Conservation (phyloP, 208 protist genomes). For the Acanthamoeba culbertsoni region DNA sequence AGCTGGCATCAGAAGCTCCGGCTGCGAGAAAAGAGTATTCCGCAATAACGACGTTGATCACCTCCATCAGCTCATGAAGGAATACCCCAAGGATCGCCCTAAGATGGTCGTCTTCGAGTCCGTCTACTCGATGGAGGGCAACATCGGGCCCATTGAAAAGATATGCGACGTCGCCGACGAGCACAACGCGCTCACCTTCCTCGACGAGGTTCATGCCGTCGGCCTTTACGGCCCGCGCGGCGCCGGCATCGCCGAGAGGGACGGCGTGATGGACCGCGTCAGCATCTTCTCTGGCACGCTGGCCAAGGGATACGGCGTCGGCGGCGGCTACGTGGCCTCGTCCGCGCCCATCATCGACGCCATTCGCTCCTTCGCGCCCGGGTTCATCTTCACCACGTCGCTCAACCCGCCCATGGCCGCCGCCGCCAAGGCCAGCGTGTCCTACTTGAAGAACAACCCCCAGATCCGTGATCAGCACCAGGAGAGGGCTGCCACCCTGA, state of each 20-base stretch:
- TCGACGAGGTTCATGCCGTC: slow-evolving; percentile 98
- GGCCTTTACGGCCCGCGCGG: slow-evolving; percentile 94
- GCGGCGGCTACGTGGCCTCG: slow-evolving; percentile 92
- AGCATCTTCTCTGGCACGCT: slow-evolving; percentile 96
- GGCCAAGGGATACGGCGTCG: slow-evolving; percentile 94
- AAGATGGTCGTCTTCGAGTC: slow-evolving; percentile 96
- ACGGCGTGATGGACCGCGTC: slow-evolving; percentile 88
- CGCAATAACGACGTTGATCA: slow-evolving; percentile 92
- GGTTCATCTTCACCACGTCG: slow-evolving; percentile 92
- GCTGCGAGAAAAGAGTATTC: slow-evolving; percentile 90
- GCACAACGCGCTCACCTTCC: slow-evolving; percentile 95
- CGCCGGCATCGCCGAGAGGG: slow-evolving; percentile 93
- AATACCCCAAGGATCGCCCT: slow-evolving; percentile 71
- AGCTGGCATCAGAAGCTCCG: slow-evolving; percentile 90
- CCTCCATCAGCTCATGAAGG: slow-evolving; percentile 88
- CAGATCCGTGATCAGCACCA: slow-evolving; percentile 68
- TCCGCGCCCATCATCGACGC: slow-evolving; percentile 80
- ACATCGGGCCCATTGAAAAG: slow-evolving; percentile 92
- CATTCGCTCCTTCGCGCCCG: slow-evolving; percentile 83
- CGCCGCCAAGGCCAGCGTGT: slow-evolving; percentile 78
- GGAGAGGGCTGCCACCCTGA: slow-evolving; percentile 75
- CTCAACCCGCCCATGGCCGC: slow-evolving; percentile 88
- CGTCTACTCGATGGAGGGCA: slow-evolving; percentile 98
- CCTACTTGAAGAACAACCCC: slow-evolving; percentile 68
- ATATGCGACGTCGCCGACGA: slow-evolving; percentile 94